A percentile compares a stretch with the other conserved stretches of the same genome.
These are phyloP conservation scores for Echria macrotheca DNA, from an alignment of 495 filamentous ascomycete genomes.

Conservation along the genomic window DNA sequence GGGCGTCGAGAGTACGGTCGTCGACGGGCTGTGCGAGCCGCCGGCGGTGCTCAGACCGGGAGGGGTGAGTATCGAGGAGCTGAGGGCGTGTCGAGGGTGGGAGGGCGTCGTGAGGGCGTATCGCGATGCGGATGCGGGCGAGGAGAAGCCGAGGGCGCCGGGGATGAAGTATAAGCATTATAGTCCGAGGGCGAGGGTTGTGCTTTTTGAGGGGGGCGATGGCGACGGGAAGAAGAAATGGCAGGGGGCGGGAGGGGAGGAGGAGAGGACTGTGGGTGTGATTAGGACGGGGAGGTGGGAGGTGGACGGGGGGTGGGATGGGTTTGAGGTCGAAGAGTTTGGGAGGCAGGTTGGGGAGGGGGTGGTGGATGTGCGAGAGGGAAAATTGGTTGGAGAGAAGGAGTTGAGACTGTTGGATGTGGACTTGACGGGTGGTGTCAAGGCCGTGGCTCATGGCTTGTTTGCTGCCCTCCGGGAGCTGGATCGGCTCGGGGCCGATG, in stretches of 20 bases:
- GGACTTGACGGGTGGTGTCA: conserved; percentile 59
- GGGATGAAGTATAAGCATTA: conserved; percentile 99
- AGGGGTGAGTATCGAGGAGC: conserved; percentile 80
- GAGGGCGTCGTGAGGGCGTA: conserved; percentile 69
- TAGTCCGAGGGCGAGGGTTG: conserved; percentile 80
- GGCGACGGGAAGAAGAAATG: no score
- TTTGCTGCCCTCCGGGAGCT: conserved; percentile 85
- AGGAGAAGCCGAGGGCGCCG: conserved; percentile 65
- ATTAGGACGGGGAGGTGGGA: conserved; percentile 44
- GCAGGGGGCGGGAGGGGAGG: conserved; percentile 16
- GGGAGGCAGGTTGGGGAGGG: background rate
- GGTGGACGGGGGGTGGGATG: conserved; percentile 25
- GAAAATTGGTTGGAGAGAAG: conserved; percentile 20
- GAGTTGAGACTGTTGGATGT: conserved; percentile 47
- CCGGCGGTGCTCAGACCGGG: conserved; percentile 82
- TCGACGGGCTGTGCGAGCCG: conserved; percentile 78
- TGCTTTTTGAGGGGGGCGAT: conserved; percentile 64
- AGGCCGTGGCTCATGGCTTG: conserved; percentile 72
- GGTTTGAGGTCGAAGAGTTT: conserved; percentile 10
- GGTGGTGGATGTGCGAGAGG: conserved; percentile 7
- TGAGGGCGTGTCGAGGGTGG: conserved; percentile 74
- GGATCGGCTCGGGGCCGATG: conserved; percentile 69
- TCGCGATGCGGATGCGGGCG: conserved; percentile 54
- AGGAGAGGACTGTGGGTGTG: conserved; percentile 28
- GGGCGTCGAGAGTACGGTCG: conserved; percentile 94